Base-by-base conservation (phyloP, 192 early-diverging fungal genomes). In the Ambispora gerdemannii region DNA sequence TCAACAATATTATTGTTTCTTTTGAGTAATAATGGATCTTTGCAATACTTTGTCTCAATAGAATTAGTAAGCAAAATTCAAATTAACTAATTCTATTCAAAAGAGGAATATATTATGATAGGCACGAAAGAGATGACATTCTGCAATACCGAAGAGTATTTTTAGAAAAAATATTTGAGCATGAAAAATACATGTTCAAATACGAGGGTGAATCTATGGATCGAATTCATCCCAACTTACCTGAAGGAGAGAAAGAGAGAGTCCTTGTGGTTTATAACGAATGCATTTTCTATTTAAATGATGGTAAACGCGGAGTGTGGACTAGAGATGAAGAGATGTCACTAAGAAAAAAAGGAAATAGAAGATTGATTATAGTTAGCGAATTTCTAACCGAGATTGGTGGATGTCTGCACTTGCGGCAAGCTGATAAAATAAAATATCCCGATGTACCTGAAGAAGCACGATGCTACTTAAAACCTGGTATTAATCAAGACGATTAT, bases 311-410 rank as follows among this genome's bases (percentile, higher is more conserved):
- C 0, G 36, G 36, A 4, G 31, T 60, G 13, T 60, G 8, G 30
- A 33, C 30, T 15, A 60, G 34, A 60, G 31, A 49, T 24, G n/a
- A 30, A 15, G 15, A 28, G 30, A 27, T 38, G 8, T 22, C 8
- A 47, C 25, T 64, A 28, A n/a, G 36, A 38, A 64, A 64, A 49
- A 64, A 64, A 25, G 36, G 63, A 19, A 64, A 64, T 28, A 6
- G 36, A 15, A 38, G 38, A 25, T 64, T 22, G 6, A 55, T 55
- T 25, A 55, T 55, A 22, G 25, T 55, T 11, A 55, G 53, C 24
- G 53, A 55, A 22, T 64, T 64, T 64, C 2, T 64, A 27, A 64
- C 36, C 3, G 62, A 64, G 25, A 38, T 49, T 25, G 6, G 49
- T 49, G 36, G 62, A 38, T 3, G 62, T 49, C 27, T 64, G 7